Base-by-base conservation (phyloP, 257 asterid genomes). In the Petunia secreta region DNA sequence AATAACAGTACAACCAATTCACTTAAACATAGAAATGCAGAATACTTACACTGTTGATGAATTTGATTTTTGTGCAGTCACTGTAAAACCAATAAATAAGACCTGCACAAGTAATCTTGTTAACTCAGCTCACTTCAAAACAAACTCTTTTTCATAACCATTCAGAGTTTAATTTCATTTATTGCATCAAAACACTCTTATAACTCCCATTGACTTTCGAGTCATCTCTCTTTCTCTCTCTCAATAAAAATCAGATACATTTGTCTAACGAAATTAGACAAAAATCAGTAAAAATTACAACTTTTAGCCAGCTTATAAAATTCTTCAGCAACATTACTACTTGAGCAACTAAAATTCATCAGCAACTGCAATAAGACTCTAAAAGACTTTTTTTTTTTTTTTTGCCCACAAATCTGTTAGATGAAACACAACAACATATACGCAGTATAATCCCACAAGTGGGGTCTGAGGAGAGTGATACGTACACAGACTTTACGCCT, bases 1-100 rank as follows among this genome's bases (percentile, higher is more conserved):
- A 0, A 16, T 43, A 68, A n/a, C 39, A 16, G 53, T n/a, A 67
- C 7, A 1, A 69, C 11, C 11, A 16, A 46, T 5, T 69, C 77
- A 46, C 11, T 69, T 8, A 63, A 48, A 73, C 44, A 73, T 73
- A 50, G 77, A 73, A 5, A 73, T 73, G 36, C 43, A 73, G 34
- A 58, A 62, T 50, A 64, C 82, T 79, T 64, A 79, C 82, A 67
- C 43, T 53, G n/a, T 54, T 10, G 82, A 50, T 34, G 78, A 73
- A 36, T 50, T 50, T 36, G 62, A 58, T 36, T 41, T 69, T 55
- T 79, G 82, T 64, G 66, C 82, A 50, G 82, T 69, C 53, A 64
- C 82, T 15, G 15, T n/a, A 36, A 8, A 79, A 79, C 82, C 77
- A 79, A 67, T 52, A 38, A 79, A 38, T 34, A 79, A 79, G 41